These are phyloP conservation scores for Fragaria ananassa DNA, from an alignment of 306 rosid genomes.

Conservation along the genomic window DNA sequence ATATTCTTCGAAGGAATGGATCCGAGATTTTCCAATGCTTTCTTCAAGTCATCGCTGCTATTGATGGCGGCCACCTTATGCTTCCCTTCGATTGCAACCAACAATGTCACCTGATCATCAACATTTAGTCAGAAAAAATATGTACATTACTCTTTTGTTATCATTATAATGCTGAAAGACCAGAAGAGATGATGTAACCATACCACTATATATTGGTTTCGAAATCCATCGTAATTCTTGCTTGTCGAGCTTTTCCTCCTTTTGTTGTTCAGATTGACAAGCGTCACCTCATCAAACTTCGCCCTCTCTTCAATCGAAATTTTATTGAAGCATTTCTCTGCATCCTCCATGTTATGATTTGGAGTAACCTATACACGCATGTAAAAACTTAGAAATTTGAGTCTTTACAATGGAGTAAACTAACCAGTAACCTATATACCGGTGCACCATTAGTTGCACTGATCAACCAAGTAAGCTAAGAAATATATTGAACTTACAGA, in stretches of 20 bases:
- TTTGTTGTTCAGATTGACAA: constrained; percentile 81
- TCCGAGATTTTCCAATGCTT: constrained; percentile 86
- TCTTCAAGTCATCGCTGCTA: constrained; percentile 81
- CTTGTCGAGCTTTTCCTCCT: constrained; percentile 62
- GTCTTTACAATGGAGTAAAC: too few species aligned
- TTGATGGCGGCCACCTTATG: constrained; percentile 80
- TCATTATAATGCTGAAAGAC: not conserved
- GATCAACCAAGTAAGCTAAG: not conserved
- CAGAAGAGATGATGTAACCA: constrained; percentile 1
- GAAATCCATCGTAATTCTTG: constrained; percentile 66
- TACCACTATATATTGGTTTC: constrained; percentile 95
- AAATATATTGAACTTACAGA: not conserved
- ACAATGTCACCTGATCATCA: constrained; percentile 63
- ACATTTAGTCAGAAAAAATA: not conserved
- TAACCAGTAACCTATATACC: too few species aligned
- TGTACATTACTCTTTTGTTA: not conserved
- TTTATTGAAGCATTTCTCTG: constrained; percentile 87
- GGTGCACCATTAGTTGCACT: not conserved
- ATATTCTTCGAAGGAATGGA: constrained; percentile 79
- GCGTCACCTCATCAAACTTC: constrained; percentile 94
- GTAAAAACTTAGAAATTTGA: constrained; percentile 17
- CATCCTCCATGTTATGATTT: constrained; percentile 74
- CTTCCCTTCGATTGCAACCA: constrained; percentile 92
- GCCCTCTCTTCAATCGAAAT: constrained; percentile 97
- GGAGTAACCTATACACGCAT: constrained; percentile 57